Evolutionary conservation across 2,329 filamentous ascomycete species (phyloP), one percentile per base, ranked within the genome.

Genomic region (Plectosphaerella cucumerina): DNA sequence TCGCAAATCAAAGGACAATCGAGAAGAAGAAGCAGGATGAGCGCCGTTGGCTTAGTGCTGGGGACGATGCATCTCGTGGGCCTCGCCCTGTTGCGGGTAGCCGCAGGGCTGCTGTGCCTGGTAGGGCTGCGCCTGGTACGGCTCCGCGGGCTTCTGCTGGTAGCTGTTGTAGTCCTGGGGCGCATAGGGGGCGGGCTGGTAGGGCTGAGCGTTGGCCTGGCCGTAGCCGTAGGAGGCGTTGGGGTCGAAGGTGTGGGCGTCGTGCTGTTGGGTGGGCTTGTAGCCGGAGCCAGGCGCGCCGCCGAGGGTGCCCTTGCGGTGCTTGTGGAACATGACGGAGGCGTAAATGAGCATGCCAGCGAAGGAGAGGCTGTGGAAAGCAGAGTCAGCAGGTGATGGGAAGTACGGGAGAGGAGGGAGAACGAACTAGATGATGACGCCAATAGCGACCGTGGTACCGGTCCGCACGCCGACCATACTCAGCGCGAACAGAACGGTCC

Each of bases 331-430:
- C 50, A 67, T 54, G 48, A 67, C 48, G 45, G 53, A 45, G 20
- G 65, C 59, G 54, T 67, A 68, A 45, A 66, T 57, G 49, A 68
- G 62, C 14, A 67, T 56, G 21, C 62, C 64, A 23, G 66, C 21
- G 55, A 67, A 68, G 50, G 64, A 63, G 22, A 64, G 55, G 14
- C 65, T 68, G 22, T 6, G 15, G 8, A 5, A 23, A 22, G 1
- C 1, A 26, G 2, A 18, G 37, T 22, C 0, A 3, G 21, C 8
- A 22, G 17, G 6, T 4, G 15, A 20, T 31, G 3, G 17, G 14
- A 26, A 2, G 12, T 17, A 6, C 6, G 34, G 34, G 34, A 5
- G 34, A 15, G 12, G 34, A 17, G 34, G 5, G 34, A 14, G 6
- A 6, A 57, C 65, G 58, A 47, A 68, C 65, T 63, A 57, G 23